Base-by-base conservation (phyloP, 1,284 basidiomycete genomes). In the Termitomyces sp. region DNA sequence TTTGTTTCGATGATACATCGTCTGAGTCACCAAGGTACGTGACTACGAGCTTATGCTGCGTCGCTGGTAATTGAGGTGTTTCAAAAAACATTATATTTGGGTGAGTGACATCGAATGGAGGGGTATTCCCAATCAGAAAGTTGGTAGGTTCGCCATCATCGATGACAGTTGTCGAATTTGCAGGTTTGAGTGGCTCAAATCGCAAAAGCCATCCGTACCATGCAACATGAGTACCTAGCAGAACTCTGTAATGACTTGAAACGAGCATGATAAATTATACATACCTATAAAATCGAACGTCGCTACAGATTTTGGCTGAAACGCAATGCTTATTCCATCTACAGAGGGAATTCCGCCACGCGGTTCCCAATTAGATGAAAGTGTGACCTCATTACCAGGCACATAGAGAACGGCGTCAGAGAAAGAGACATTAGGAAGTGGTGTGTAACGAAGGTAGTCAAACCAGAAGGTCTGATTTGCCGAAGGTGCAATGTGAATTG, bases 401-500 rank as follows among this genome's bases (percentile, higher is more conserved):
- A 48, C 46, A 48, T 38, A 48, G 9, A 48, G 46, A n/a, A 48
- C n/a, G 1, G 46, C 34, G 21, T 28, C 46, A 26, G 34, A 48
- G 15, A 48, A 48, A 26, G 34, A 48, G 21, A 10, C 34, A 38
- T 48, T 5, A 5, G 31, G 31, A 24, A 46, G 7, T 8, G 67
- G 67, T 4, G 59, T 59, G 52, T 67, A 70, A 7, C 53, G 45
- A 34, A 71, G 50, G 19, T 63, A 62, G 51, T 71, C 70, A 28
- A 70, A 56, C 61, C 61, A 70, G 54, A 71, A 70, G 3, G 56
- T 51, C 38, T 56, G 57, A 10, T 61, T 59, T 8, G 42, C 34
- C 39, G 59, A 63, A 17, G 51, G 56, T 40, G 26, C 2, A 3
- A 64, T 63, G 24, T 61, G 64, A 28, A 70, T 53, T 0, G 58